Evolutionary conservation across 2,329 filamentous ascomycete genomes (phyloP), one percentile per base, ranked within the genome.

Genomic region (Fusarium illudens): DNA sequence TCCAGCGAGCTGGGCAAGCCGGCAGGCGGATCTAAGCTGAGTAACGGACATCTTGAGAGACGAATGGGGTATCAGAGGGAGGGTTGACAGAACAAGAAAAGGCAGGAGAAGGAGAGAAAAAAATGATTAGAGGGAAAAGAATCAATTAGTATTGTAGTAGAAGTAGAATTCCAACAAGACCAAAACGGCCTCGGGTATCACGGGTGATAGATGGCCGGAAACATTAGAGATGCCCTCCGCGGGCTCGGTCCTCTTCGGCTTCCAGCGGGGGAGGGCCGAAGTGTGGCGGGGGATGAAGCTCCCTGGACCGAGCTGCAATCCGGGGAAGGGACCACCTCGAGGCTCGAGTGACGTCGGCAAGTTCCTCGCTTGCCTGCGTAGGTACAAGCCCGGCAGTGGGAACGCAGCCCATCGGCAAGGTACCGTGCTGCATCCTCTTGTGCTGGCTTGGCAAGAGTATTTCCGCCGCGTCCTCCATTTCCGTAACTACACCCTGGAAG

Each of bases 211-310:
- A 36, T 51, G 49, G 13, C 10, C 30, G 49, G 30, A 22, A 51
- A 20, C 30, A 51, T 25, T n/a, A 51, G 33, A 55, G 53, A 53
- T 49, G 48, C 58, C 59, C 65, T 65, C 54, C 55, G 62, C n/a
- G n/a, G n/a, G n/a, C 67, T 78, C 79, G 79, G 78, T 72, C 73
- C 73, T 72, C 75, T 71, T 80, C 79, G 79, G 79, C 78, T 80
- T 79, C 75, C 71, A 71, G 73, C 70, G 76, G 75, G 75, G 73
- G 64, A 52, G 59, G 48, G 63, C 64, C 71, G 67, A 62, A 72
- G 56, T n/a, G 71, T 73, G 71, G 71, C 64, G 70, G 71, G 56
- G 55, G 58, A 59, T 33, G 59, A 60, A 53, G 54, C 44, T 48
- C 37, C 54, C 54, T 62, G 64, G 62, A 61, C 71, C 71, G 71